Conservation (phyloP, 2,329 filamentous ascomycete genomes). For the Beauveria sp. region DNA sequence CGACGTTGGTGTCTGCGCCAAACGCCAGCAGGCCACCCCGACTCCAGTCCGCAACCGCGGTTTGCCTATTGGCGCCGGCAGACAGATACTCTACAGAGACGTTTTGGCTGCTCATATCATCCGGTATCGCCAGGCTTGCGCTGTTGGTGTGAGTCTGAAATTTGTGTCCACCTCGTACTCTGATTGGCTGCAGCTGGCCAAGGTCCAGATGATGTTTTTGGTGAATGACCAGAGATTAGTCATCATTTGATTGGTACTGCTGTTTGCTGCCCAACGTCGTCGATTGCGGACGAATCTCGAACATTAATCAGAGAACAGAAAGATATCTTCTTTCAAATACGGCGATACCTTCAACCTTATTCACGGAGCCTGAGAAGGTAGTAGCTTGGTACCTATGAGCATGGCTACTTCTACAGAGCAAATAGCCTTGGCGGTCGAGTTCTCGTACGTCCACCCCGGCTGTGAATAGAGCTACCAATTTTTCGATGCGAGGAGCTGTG, state of each 20-base stretch:
- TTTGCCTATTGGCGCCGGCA: conserved; percentile 83
- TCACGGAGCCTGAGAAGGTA: neutral
- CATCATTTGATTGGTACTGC: neutral
- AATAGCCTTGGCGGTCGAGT: conserved; percentile 63
- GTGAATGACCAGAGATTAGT: neutral
- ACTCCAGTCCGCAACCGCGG: conserved; percentile 86
- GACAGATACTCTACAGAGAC: conserved; percentile 51
- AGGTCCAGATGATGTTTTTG: neutral
- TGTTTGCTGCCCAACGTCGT: neutral
- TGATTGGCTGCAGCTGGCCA: conserved; percentile 27
- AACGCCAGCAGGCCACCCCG: conserved; percentile 68
- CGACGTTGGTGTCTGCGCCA: conserved; percentile 82
- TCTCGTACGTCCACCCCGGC: conserved; percentile 38
- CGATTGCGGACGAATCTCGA: neutral
- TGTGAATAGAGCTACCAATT: neutral
- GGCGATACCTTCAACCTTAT: neutral
- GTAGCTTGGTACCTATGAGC: neutral
- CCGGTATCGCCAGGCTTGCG: conserved; percentile 11
- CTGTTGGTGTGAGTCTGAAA: conserved; percentile 25
- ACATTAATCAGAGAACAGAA: neutral
- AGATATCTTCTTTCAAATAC: neutral
- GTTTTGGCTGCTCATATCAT: conserved; percentile 22
- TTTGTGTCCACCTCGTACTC: conserved; percentile 23
- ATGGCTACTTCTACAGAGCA: conserved; percentile 16
- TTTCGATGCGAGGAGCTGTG: neutral